Conservation (phyloP, 2,329 filamentous ascomycete genomes). For the Cladorrhinum sp. region DNA sequence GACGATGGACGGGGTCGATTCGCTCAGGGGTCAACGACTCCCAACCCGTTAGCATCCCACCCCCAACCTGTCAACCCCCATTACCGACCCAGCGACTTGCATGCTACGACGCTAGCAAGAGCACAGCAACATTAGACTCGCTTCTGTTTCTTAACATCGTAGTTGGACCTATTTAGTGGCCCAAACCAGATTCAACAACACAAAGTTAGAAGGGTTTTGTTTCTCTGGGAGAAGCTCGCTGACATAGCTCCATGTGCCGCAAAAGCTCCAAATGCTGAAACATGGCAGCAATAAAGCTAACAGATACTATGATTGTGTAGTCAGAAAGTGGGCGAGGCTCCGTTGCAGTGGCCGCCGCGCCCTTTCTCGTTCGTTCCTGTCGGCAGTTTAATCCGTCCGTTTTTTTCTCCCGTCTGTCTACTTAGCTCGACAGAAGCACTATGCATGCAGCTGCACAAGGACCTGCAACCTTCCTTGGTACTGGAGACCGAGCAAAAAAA, state of each 20-base stretch:
- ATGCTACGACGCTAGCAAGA: slow-evolving; percentile 4
- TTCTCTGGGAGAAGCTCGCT: not conserved
- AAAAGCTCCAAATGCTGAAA: not conserved
- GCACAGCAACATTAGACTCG: slow-evolving; percentile 9
- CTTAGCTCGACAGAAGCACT: slow-evolving; percentile 4
- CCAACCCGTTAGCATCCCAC: slow-evolving; percentile 1
- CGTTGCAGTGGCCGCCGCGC: not conserved
- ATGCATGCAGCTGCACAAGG: slow-evolving; percentile 4
- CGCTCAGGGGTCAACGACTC: not conserved
- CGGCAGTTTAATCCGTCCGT: not conserved
- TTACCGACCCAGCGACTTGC: not conserved
- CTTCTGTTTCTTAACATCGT: slow-evolving; percentile 7
- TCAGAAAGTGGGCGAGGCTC: not conserved
- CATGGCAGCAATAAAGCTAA: not conserved
- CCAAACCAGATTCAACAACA: not conserved
- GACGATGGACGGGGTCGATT: not conserved
- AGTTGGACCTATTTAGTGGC: slow-evolving; percentile 5
- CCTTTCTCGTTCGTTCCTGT: not conserved
- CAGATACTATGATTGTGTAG: not conserved
- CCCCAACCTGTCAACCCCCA: slow-evolving; percentile 1
- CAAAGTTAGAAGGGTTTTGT: no score
- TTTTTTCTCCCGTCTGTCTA: not conserved
- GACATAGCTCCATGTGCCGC: slow-evolving; percentile 1
- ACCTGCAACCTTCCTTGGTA: not conserved
- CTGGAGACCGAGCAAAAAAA: not conserved